Conservation (phyloP, 2,329 filamentous ascomycete genomes). For the Coleophoma eucalyptorum region DNA sequence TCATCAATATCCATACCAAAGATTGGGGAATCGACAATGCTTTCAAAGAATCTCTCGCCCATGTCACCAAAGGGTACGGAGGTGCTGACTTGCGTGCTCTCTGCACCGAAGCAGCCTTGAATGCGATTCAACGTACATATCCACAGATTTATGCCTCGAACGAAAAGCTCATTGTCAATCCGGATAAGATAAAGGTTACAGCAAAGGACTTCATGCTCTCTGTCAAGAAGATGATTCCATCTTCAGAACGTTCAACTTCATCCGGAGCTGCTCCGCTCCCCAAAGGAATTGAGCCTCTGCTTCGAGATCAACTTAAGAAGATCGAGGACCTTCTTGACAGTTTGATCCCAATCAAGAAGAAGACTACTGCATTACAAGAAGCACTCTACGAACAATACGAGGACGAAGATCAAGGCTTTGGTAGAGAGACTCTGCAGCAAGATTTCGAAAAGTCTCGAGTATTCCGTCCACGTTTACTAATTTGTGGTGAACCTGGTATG, state of each 20-base stretch:
- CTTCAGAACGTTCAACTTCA: constrained; percentile 84
- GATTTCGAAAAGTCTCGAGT: constrained; percentile 86
- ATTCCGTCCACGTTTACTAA: constrained; percentile 82
- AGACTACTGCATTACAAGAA: constrained; percentile 85
- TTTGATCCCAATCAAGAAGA: constrained; percentile 80
- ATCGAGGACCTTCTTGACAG: constrained; percentile 69
- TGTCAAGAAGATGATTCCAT: constrained; percentile 93
- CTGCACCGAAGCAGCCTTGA: constrained; percentile 93
- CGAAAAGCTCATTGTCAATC: constrained; percentile 85
- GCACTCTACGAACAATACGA: constrained; percentile 87
- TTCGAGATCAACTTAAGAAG: constrained; percentile 67
- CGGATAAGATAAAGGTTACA: constrained; percentile 76
- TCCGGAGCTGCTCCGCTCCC: constrained; percentile 81
- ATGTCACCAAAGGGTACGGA: constrained; percentile 92
- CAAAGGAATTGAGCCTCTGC: constrained; percentile 73
- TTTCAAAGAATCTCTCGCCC: constrained; percentile 82
- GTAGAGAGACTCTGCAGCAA: constrained; percentile 68
- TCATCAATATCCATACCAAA: constrained; percentile 92
- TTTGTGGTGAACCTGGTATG: constrained; percentile 83
- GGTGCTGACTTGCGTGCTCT: constrained; percentile 92
- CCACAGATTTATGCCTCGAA: constrained; percentile 93
- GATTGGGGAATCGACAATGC: constrained; percentile 79
- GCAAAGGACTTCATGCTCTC: constrained; percentile 97
- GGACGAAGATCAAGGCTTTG: constrained; percentile 79
- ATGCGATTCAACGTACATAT: constrained; percentile 91